phyloP scores from a whole-genome alignment of 2,329 filamentous ascomycete species.

The Aspergillus calidoustus region DNA sequence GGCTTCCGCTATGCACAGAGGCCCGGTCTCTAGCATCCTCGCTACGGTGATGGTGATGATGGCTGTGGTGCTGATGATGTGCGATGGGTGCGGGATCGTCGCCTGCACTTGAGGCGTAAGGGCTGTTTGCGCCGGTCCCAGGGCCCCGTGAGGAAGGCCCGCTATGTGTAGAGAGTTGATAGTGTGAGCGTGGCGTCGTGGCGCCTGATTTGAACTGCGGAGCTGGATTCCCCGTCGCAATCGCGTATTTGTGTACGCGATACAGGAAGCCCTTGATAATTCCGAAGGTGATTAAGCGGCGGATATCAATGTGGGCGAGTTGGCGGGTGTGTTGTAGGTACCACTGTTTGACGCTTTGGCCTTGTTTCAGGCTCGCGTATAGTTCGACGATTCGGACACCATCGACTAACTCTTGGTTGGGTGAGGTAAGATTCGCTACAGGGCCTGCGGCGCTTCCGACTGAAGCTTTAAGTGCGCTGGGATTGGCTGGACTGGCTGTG shows the following conservation, averaged over 20 bases:
- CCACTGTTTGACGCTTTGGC: constrained; percentile 86
- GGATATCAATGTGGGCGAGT: constrained; percentile 79
- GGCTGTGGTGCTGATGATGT: constrained; percentile 13
- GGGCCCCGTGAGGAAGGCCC: constrained; percentile 34
- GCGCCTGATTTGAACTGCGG: constrained; percentile 31
- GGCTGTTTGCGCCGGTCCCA: constrained; percentile 38
- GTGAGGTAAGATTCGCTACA: constrained; percentile 11
- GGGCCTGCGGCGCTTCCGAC: constrained; percentile 17
- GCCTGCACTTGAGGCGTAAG: constrained; percentile 31
- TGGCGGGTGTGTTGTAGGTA: constrained; percentile 74
- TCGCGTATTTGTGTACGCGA: constrained; percentile 87
- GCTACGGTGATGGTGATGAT: constrained; percentile 13
- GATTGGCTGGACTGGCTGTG: constrained; percentile 16
- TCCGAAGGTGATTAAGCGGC: constrained; percentile 92
- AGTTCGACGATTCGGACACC: constrained; percentile 70
- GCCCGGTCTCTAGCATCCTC: constrained; percentile 22
- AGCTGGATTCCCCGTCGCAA: constrained; percentile 51
- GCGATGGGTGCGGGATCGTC: constrained; percentile 27
- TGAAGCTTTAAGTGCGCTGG: constrained; percentile 18
- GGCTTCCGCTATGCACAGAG: constrained; percentile 35
- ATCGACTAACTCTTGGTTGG: constrained; percentile 39
- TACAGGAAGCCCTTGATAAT: constrained; percentile 95
- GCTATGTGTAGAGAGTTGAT: constrained; percentile 24
- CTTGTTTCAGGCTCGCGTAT: constrained; percentile 82
- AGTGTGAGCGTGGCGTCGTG: constrained; percentile 20